phyloP scores from a whole-genome alignment of 2,329 filamentous ascomycete species.

The Thielaviopsis euricoi region DNA sequence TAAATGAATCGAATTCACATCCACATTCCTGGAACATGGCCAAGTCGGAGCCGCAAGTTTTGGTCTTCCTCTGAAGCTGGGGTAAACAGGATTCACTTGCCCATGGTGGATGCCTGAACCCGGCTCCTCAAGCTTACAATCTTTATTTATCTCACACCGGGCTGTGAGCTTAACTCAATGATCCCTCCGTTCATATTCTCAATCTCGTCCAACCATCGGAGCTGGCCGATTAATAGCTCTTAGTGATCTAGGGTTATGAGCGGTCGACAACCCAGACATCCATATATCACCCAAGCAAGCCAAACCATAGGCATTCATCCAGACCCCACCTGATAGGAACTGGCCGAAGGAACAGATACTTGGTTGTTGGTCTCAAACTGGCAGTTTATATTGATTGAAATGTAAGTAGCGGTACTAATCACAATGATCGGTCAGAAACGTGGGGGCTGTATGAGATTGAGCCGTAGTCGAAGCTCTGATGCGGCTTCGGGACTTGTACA shows the following conservation, averaged over 20 bases:
- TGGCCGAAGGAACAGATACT: background rate
- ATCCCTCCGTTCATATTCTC: background rate
- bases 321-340: background rate
- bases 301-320: background rate
- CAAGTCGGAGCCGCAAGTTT: too few species aligned
- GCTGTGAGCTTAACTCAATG: background rate
- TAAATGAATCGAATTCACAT: too few species aligned
- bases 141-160: background rate
- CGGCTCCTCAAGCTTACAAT: too few species aligned
- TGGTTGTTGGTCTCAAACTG: too few species aligned
- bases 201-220: background rate
- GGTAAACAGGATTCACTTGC: too few species aligned
- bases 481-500: background rate
- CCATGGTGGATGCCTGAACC: too few species aligned
- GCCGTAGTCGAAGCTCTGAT: too few species aligned
- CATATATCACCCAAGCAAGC: background rate
- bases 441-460: background rate
- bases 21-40: background rate
- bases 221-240: background rate
- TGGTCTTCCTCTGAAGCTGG: too few species aligned
- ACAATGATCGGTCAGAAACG: too few species aligned
- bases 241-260: background rate
- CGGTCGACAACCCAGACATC: background rate
- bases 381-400: conserved; percentile 4
- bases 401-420: too few species aligned